Base-by-base conservation (phyloP, 2,329 filamentous ascomycete species). In the Microcera coccophila region DNA sequence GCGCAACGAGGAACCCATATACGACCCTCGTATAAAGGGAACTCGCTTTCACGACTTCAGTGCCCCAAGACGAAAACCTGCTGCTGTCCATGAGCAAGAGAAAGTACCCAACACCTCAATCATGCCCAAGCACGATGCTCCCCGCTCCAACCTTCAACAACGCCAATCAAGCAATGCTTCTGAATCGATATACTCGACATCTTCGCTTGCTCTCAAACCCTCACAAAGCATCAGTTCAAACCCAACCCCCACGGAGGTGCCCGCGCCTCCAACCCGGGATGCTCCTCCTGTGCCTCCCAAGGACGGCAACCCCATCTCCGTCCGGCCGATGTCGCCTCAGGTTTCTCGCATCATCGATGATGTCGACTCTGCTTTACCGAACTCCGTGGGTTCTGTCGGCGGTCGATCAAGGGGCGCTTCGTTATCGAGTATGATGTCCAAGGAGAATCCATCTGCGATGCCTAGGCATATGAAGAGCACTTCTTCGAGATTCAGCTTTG, bases 401-500 rank as follows among this genome's bases (percentile, higher is more conserved):
- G 65, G 61, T 2, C 65, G 70, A 65, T 78, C 79, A 1, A 71
- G 75, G 28, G 75, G 78, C 41, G 59, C 72, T 3, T 82, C 76
- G n/a, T 45, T 73, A 1, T 75, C 76, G 0, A 71, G 70, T 4
- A 59, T 69, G 11, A 78, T 76, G 0, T 60, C 60, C 8, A 71
- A 69, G 41, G 68, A 70, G 24, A 63, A 68, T 2, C 61, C 72
- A 2, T 76, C 74, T 5, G 71, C 75, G 1, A 47, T 83, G 24
- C 81, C 80, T 3, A 76, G 68, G 46, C 80, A 84, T 48, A 84
- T 84, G 80, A 84, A 83, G 64, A 90, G 85, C 60, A 87, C 83
- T 10, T 87, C 86, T 0, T 89, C 85, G 0, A 74, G 87, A 12
- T 90, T 91, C 59, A 90, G 86, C 55, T 91, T 91, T 57, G 86